Conservation (phyloP, 2,329 filamentous ascomycete species). For the Scedosporium minutisporum region DNA sequence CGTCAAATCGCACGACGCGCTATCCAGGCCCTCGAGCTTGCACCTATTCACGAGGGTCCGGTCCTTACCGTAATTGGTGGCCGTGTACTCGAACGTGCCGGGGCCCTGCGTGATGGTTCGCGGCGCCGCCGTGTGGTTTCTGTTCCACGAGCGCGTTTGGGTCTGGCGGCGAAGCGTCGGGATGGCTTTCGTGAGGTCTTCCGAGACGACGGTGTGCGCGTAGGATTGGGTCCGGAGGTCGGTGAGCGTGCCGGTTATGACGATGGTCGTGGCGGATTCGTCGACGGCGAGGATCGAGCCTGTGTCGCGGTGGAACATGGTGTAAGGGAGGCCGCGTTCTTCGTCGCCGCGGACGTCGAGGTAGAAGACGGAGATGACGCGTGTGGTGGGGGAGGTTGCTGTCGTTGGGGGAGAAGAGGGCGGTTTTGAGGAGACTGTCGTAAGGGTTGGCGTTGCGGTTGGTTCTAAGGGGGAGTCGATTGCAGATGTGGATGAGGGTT, state of each 20-base stretch:
- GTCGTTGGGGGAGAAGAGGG: not conserved
- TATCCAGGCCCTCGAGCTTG: constrained; percentile 15
- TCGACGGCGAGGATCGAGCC: constrained; percentile 14
- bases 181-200: constrained; percentile 8
- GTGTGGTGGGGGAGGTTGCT: constrained; percentile 11
- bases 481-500: too few relatives aligned
- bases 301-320: constrained; percentile 15
- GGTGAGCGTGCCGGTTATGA: constrained; percentile 15
- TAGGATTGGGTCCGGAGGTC: constrained; percentile 10
- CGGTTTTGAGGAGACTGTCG: not conserved
- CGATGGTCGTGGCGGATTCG: constrained; percentile 14
- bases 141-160: not conserved
- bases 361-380: constrained; percentile 15
- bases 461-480: too few relatives aligned
- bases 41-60: constrained; percentile 17
- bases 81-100: constrained; percentile 16
- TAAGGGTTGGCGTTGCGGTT: not conserved
- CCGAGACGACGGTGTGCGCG: constrained; percentile 1
- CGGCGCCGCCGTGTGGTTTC: constrained; percentile 13
- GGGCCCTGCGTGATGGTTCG: constrained; percentile 19
- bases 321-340: constrained; percentile 15
- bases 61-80: constrained; percentile 12
- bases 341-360: constrained; percentile 14
- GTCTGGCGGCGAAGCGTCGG: constrained; percentile 3
- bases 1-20: constrained; percentile 17